Conservation (phyloP, 1,139 yeast species). For the Blastobotrys elegans region DNA sequence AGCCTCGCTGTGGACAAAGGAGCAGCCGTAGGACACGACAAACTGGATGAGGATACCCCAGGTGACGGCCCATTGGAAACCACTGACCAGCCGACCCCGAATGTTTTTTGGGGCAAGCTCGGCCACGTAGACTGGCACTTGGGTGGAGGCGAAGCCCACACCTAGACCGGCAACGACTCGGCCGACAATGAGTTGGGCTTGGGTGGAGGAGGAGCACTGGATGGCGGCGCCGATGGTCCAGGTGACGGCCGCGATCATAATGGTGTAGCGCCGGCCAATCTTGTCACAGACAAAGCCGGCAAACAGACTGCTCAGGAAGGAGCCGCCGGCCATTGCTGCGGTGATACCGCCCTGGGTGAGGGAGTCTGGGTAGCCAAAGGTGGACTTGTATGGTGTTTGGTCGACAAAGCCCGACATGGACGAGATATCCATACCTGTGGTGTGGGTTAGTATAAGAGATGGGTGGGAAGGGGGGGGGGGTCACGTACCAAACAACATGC, state of each 20-base stretch:
- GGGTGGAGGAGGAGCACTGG: slow-evolving; percentile 69
- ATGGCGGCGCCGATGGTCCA: slow-evolving; percentile 80
- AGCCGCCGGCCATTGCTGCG: slow-evolving; percentile 93
- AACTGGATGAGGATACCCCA: slow-evolving; percentile 59
- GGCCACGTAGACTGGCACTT: slow-evolving; percentile 67
- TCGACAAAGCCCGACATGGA: slow-evolving; percentile 83
- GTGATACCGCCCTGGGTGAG: slow-evolving; percentile 82
- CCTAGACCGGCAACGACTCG: slow-evolving; percentile 64
- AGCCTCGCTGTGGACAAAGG: slow-evolving; percentile 43
- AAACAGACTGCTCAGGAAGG: slow-evolving; percentile 44
- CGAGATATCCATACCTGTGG: slow-evolving; percentile 87
- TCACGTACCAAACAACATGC: slow-evolving; percentile 95
- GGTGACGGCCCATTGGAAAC: slow-evolving; percentile 65
- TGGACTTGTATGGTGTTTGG: slow-evolving; percentile 52
- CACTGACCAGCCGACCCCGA: slow-evolving; percentile 65
- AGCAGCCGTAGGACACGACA: slow-evolving; percentile 58
- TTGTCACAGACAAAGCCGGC: slow-evolving; percentile 53
- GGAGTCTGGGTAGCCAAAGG: slow-evolving; percentile 34
- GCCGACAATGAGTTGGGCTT: slow-evolving; percentile 66
- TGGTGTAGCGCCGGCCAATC: slow-evolving; percentile 72
- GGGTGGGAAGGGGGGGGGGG: too few species aligned
- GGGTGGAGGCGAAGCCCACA: slow-evolving; percentile 67
- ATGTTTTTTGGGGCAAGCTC: slow-evolving; percentile 63
- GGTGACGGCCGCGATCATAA: slow-evolving; percentile 67
- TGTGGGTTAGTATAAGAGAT: too few species aligned